Conservation (phyloP, 768 basidiomycete genomes). For the Albatrellus ellisii region DNA sequence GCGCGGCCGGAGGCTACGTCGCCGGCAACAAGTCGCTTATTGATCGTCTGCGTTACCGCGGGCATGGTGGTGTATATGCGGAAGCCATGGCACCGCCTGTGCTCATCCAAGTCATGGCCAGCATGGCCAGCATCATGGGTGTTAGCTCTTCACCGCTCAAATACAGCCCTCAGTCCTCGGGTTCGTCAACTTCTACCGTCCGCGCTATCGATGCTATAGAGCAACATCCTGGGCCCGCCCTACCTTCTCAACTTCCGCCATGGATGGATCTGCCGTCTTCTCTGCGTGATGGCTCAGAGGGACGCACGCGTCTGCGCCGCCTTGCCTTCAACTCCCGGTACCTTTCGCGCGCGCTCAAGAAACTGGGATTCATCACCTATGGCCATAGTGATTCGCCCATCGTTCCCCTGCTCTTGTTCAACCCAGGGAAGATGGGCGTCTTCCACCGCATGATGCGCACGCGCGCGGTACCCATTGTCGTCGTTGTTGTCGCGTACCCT, state of each 20-base stretch:
- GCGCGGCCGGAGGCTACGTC: constrained; percentile 91
- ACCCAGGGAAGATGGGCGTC: constrained; percentile 86
- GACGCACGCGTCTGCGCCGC: constrained; percentile 66
- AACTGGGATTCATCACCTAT: constrained; percentile 95
- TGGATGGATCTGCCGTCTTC: constrained; percentile 69
- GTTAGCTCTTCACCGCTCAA: constrained; percentile 26
- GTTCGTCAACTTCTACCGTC: constrained; percentile 21
- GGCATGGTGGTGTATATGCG: constrained; percentile 75
- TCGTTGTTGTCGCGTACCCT: constrained; percentile 85
- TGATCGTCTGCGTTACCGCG: constrained; percentile 66
- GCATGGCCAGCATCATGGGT: constrained; percentile 97
- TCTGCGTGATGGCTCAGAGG: constrained; percentile 77
- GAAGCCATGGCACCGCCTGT: constrained; percentile 89
- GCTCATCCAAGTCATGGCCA: constrained; percentile 79
- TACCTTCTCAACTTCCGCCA: constrained; percentile 46
- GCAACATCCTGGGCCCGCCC: constrained; percentile 61
- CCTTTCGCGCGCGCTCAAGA: constrained; percentile 71
- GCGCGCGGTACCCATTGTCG: constrained; percentile 66
- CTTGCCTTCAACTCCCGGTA: constrained; percentile 95
- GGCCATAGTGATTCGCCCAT: constrained; percentile 88
- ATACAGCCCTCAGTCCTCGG: constrained; percentile 20
- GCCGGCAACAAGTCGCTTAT: constrained; percentile 73
- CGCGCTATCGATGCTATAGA: constrained; percentile 16
- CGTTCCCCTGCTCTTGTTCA: constrained; percentile 84
- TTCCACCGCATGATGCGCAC: constrained; percentile 82